Base-by-base conservation (phyloP, 345 rosid genomes). In the Camelina neglecta region DNA sequence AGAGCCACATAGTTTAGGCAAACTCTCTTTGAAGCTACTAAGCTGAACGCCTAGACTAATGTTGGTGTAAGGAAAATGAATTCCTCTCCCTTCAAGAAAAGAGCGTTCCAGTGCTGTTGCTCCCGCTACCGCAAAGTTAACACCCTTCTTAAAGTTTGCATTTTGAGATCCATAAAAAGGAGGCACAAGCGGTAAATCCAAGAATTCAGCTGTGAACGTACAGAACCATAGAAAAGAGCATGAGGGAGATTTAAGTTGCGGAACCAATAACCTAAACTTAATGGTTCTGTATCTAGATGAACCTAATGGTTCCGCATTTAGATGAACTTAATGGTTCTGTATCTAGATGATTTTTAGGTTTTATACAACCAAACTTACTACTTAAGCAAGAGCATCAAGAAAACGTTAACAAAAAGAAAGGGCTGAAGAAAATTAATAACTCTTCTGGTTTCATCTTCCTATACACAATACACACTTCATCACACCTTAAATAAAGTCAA, bases 71-170 rank as follows among this genome's bases (percentile, higher is more conserved):
- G 23, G 3, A 54, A n/a, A 42, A 35, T 33, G 44, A 42, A 87
- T 54, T 49, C 83, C 85, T 70, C 65, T 77, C 65, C 65, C 36
- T 11, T 65, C 70, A 23, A 83, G 70, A 51, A 73, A 75, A 0
- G 56, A 16, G n/a, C 2, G 20, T 54, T 81, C 84, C 48, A 87
- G 48, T 5, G 89, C 86, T 0, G 84, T 81, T 49, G 87, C 92
- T 36, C 85, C 87, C 79, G 84, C 83, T 18, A 84, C 84, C 0
- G 87, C 87, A 31, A 86, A 82, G 49, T 86, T 84, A 33, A 74
- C 87, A 15, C 89, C 89, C 11, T 67, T 61, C 10, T 61, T 4
- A 26, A 83, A 79, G 7, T 49, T 73, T 36, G 60, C 79, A 39
- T 72, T 53, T 36, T 44, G 31, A 38, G 38, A 59, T 48, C 80